Evolutionary conservation across 805 yeast species (phyloP).

Genomic region (Danielia reshetovae): DNA sequence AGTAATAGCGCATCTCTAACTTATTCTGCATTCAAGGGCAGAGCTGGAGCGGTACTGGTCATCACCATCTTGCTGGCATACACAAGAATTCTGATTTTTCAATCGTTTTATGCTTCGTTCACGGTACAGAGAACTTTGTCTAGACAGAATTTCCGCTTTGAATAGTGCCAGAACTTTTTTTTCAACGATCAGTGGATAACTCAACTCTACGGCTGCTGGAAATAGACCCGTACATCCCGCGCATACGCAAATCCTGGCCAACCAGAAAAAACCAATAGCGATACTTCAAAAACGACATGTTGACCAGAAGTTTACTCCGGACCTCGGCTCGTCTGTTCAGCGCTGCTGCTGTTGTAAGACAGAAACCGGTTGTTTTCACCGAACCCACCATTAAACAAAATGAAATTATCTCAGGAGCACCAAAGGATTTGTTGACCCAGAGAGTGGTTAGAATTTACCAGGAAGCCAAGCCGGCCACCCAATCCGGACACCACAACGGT

Average conservation of each 20-base stretch:
- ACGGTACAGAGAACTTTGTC: no score
- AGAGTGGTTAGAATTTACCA: slow-evolving; percentile 75
- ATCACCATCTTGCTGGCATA: no score
- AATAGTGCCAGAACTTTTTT: no score
- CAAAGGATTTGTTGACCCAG: slow-evolving; percentile 53
- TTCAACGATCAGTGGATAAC: no score
- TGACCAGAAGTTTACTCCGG: slow-evolving; percentile 22
- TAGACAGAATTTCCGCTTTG: no score
- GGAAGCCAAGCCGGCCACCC: slow-evolving; percentile 79
- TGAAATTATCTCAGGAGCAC: slow-evolving; percentile 75
- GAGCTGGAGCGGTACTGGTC: no score
- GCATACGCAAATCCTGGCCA: slow-evolving; percentile 16
- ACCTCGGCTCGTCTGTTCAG: slow-evolving; percentile 25
- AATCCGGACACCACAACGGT: slow-evolving; percentile 58
- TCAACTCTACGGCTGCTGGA: no score
- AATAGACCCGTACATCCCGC: slow-evolving; percentile 2
- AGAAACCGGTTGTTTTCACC: slow-evolving; percentile 23
- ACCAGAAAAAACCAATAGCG: slow-evolving; percentile 12
- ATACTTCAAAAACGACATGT: slow-evolving; percentile 16
- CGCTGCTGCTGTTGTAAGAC: slow-evolving; percentile 13
- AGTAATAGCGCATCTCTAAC: no score
- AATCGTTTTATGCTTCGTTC: no score
- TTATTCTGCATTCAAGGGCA: no score
- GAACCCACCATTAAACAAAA: slow-evolving; percentile 32
- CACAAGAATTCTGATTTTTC: no score